These are phyloP conservation scores for Balakata baccata DNA, from an alignment of 345 rosid genomes.

Conservation along the genomic window DNA sequence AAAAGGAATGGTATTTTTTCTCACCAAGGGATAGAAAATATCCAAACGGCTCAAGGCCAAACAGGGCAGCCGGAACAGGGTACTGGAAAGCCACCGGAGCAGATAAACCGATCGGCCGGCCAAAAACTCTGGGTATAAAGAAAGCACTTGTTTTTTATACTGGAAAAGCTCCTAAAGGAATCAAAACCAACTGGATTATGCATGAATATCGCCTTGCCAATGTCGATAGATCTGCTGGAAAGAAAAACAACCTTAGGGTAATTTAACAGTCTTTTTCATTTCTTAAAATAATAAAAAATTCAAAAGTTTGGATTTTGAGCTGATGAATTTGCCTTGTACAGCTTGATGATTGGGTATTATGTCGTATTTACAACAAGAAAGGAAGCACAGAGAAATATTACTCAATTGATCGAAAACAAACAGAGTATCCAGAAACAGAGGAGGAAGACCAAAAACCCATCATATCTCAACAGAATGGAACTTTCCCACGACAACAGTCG, in stretches of 20 bases:
- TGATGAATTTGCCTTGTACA: constrained; percentile 21
- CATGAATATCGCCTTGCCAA: constrained; percentile 89
- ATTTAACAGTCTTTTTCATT: neutral
- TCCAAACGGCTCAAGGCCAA: constrained; percentile 84
- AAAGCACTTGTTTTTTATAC: constrained; percentile 87
- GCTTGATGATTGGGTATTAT: constrained; percentile 88
- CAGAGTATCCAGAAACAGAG: constrained; percentile 23
- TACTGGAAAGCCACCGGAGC: constrained; percentile 97
- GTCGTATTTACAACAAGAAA: constrained; percentile 83
- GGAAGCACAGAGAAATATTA: constrained; percentile 58
- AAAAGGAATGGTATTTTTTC: constrained; percentile 93
- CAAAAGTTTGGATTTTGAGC: too few relatives aligned
- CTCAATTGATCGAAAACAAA: constrained; percentile 23
- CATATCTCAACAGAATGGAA: constrained; percentile 5
- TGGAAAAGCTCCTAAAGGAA: constrained; percentile 77
- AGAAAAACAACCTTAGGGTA: constrained; percentile 64
- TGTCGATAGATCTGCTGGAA: constrained; percentile 71
- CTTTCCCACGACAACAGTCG: constrained; percentile 1
- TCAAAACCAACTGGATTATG: constrained; percentile 96
- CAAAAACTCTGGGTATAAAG: constrained; percentile 70
- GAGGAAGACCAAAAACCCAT: constrained; percentile 41
- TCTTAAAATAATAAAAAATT: too few relatives aligned
- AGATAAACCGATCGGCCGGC: constrained; percentile 84
- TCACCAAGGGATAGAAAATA: constrained; percentile 85
- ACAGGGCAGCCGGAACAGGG: constrained; percentile 82